Percentiles rank a stretch among this genome's conserved stretches.
phyloP scores from a whole-genome alignment of 148 eudicot genomes.

The Rhododendron molle region DNA sequence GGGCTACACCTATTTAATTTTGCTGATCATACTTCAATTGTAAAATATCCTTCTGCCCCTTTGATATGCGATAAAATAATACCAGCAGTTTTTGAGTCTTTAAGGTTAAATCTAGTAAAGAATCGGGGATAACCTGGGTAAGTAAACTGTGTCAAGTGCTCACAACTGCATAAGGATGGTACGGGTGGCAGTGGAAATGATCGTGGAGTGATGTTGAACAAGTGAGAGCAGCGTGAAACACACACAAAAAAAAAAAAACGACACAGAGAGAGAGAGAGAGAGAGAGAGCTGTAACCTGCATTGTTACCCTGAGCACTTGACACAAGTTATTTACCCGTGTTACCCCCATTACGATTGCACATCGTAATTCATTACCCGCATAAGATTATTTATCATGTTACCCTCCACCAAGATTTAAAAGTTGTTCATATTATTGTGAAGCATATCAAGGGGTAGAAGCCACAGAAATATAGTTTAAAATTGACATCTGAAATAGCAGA shows the following conservation, averaged over 20 bases:
- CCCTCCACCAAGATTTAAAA: neutral
- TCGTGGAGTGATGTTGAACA: neutral
- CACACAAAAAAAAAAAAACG: neutral
- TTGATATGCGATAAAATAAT: neutral
- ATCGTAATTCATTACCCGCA: neutral
- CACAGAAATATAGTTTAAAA: neutral
- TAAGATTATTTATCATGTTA: neutral
- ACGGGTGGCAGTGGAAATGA: neutral
- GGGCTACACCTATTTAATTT: too few relatives aligned
- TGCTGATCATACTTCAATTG: too few relatives aligned
- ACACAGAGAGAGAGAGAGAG: neutral
- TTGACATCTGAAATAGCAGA: neutral
- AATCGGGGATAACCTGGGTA: neutral
- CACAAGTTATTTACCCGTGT: neutral
- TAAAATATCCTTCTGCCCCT: neutral
- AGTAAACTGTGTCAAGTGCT: neutral
- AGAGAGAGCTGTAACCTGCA: too few relatives aligned
- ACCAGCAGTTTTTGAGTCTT: neutral
- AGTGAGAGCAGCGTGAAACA: neutral
- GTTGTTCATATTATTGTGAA: neutral
- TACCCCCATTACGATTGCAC: neutral
- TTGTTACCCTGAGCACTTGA: too few relatives aligned
- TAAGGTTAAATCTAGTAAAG: neutral
- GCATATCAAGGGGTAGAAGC: neutral
- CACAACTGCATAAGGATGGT: neutral